These are phyloP conservation scores for Albugo laibachii DNA, from an alignment of 352 stramenopile genomes.

Conservation along the genomic window DNA sequence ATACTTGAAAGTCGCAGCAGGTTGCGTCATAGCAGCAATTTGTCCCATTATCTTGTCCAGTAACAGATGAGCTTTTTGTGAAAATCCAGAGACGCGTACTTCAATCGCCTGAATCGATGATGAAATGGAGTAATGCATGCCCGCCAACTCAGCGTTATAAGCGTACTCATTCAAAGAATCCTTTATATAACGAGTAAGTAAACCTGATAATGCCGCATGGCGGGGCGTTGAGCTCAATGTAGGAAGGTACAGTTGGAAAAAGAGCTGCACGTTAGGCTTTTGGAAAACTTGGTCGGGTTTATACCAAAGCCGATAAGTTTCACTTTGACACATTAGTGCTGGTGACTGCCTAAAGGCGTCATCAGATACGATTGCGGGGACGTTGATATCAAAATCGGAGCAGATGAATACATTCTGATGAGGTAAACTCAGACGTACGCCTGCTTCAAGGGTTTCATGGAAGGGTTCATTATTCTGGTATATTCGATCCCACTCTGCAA, in stretches of 20 bases:
- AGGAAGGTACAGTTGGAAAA: constrained; percentile 49
- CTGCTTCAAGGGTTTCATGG: constrained; percentile 13
- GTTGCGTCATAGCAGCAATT: constrained; percentile 14
- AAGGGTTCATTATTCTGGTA: not conserved
- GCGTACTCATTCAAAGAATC: constrained; percentile 72
- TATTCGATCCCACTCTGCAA: constrained; percentile 16
- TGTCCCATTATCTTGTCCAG: constrained; percentile 44
- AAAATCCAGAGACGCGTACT: constrained; percentile 74
- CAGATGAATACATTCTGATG: constrained; percentile 61
- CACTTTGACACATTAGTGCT: constrained; percentile 22
- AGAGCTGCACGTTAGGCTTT: constrained; percentile 82
- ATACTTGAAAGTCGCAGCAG: too few relatives aligned
- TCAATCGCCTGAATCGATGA: constrained; percentile 51
- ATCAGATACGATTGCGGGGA: constrained; percentile 10
- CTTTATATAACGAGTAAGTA: constrained; percentile 60
- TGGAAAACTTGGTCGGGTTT: constrained; percentile 79
- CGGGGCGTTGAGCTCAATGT: constrained; percentile 32
- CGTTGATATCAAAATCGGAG: constrained; percentile 29
- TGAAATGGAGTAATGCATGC: constrained; percentile 54
- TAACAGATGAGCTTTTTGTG: constrained; percentile 76
- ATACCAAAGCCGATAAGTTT: constrained; percentile 50
- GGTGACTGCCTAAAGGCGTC: constrained; percentile 6
- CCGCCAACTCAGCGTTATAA: constrained; percentile 54
- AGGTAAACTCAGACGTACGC: constrained; percentile 23
- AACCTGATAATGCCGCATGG: constrained; percentile 42